A percentile compares a stretch with the other conserved stretches of the same genome.
Conservation (phyloP, 2,329 filamentous ascomycete genomes). For the Ilyonectria mors-panacis region DNA sequence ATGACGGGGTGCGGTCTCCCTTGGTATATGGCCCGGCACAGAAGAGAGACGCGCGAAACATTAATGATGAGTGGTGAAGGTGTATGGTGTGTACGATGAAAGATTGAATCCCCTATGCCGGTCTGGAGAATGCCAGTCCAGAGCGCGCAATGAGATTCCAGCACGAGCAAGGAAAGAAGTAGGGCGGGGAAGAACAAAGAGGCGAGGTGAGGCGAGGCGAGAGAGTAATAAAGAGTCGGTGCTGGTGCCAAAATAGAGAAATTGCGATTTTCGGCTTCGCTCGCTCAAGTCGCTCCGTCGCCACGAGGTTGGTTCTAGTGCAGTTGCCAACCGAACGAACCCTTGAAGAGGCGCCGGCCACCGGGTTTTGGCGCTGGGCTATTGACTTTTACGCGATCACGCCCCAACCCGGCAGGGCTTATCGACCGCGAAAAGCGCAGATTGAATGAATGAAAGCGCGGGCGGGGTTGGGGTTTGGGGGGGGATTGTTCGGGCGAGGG, state of each 20-base stretch:
- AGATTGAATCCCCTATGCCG: not conserved
- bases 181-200: too few species aligned
- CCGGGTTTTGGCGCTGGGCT: not conserved
- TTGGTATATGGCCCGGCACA: conserved; percentile 1
- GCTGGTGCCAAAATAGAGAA: not conserved
- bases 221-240: not conserved
- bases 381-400: not conserved
- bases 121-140: not conserved
- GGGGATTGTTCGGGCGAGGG: too few species aligned
- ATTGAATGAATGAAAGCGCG: too few species aligned
- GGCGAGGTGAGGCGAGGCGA: not conserved
- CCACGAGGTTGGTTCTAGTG: not conserved
- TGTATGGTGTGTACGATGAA: not conserved
- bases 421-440: not conserved
- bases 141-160: not conserved
- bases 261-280: not conserved
- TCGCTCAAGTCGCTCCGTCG: not conserved
- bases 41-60: not conserved
- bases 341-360: not conserved
- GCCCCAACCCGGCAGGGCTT: not conserved
- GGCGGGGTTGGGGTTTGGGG: too few species aligned
- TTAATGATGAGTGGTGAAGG: not conserved
- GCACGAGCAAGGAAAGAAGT: not conserved
- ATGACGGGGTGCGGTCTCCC: not conserved
- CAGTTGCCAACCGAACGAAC: not conserved